phyloP scores from a whole-genome alignment of 2,329 filamentous ascomycete genomes.

The Graphiopsis chlorocephala region DNA sequence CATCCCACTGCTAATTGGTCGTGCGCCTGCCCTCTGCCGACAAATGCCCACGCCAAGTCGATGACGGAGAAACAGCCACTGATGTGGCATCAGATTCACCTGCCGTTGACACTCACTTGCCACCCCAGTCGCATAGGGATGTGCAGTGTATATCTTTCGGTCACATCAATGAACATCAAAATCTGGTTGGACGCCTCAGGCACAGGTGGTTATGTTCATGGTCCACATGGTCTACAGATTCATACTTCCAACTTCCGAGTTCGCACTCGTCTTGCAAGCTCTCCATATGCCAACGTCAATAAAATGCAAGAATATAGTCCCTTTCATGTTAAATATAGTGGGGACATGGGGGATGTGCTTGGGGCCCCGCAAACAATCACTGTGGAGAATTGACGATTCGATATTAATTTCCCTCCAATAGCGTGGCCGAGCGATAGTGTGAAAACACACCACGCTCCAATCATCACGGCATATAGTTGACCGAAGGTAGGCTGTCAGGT shows the following conservation, averaged over 20 bases:
- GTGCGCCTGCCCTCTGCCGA: background rate
- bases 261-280: background rate
- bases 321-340: background rate
- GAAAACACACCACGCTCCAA: background rate
- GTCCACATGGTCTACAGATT: background rate
- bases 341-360: background rate
- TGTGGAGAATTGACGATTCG: background rate
- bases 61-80: background rate
- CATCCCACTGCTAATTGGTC: background rate
- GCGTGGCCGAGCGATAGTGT: background rate
- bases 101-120: background rate
- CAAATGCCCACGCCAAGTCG: background rate
- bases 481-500: background rate
- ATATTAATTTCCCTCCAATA: background rate
- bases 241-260: background rate
- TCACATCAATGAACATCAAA: no score
- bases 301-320: background rate
- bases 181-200: background rate
- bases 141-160: background rate
- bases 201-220: background rate
- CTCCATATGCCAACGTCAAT: background rate
- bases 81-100: background rate
- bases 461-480: background rate
- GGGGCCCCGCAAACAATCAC: background rate
- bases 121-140: background rate